Evolutionary conservation across 768 basidiomycete species (phyloP), one percentile per base, ranked within the genome.

Genomic region (Coprinopsis cinerea): DNA sequence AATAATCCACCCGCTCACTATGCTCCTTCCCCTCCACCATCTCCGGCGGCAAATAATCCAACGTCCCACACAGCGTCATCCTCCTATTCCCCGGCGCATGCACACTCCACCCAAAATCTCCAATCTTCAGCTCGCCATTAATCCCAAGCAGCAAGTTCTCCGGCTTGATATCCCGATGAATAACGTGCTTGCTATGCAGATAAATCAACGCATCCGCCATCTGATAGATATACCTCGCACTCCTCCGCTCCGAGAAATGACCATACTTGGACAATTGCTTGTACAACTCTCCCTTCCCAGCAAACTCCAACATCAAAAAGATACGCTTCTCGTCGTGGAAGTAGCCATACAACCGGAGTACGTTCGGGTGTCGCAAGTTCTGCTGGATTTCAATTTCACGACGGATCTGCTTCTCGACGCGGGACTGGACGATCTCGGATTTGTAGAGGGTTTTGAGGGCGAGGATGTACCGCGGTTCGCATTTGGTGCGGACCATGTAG

Each of bases 381-480:
- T 91, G 88, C 59, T 97, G 95, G 51, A 99, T 98, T 65, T 98
- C 96, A 59, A 99, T 98, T 67, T 99, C 96, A 47, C 96, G 81
- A 30, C 96, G 81, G 53, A 94, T 89, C 66, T 99, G 96, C 63
- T 95, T 97, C 73, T 98, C 95, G 41, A 97, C 93, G 57, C 83
- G 82, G 54, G 83, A 83, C 57, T 88, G 77, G 40, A 98, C 82
- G 61, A 99, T 88, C 68, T 99, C 96, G 47, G 88, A 86, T 71
- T 98, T 99, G 77, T 94, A 94, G 49, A 97, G 76, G 54, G 90
- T 93, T 69, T 98, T 98, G 67, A 98, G 82, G 20, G 95, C 95
- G 59, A 98, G 82, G 63, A 97, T 95, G 73, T 89, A 98, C 52
- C 85, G 81, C 1, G 93, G 92, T 52, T 85, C 79, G 52, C 72